A percentile compares a stretch with the other conserved stretches of the same genome.
These are phyloP conservation scores for Epichloe elymi DNA, from an alignment of 2,329 filamentous ascomycete genomes.

Conservation along the genomic window DNA sequence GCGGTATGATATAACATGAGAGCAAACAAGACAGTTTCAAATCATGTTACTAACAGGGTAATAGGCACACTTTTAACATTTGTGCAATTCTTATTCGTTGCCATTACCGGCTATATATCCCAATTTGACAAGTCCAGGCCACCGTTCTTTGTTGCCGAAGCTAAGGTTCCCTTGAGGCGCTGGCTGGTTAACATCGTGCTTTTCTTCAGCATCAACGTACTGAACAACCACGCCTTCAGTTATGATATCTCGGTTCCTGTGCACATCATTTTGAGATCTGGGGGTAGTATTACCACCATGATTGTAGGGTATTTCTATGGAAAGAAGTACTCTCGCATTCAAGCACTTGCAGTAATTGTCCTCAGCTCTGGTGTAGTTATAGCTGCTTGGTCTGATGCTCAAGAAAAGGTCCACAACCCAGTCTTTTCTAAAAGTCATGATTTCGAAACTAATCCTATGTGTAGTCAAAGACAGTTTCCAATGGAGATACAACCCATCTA, in stretches of 20 bases:
- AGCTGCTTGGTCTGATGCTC: constrained; percentile 80
- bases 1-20: constrained; percentile 40
- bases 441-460: not conserved
- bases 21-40: not conserved
- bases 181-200: constrained; percentile 83
- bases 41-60: constrained; percentile 3
- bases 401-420: constrained; percentile 53
- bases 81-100: constrained; percentile 76
- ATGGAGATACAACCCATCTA: constrained; percentile 10
- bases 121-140: constrained; percentile 56
- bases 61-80: constrained; percentile 76
- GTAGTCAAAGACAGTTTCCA: not conserved
- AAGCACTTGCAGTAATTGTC: constrained; percentile 68
- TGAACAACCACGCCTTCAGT: constrained; percentile 96
- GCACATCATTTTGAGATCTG: constrained; percentile 91
- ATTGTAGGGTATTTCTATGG: constrained; percentile 76
- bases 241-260: constrained; percentile 94
- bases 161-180: constrained; percentile 68
- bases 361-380: constrained; percentile 77
- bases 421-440: not conserved
- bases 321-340: constrained; percentile 68
- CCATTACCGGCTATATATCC: constrained; percentile 61
- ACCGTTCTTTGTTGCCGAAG: constrained; percentile 61
- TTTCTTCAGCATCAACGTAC: constrained; percentile 85
- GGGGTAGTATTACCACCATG: constrained; percentile 96